Percentiles rank a stretch among this genome's conserved stretches.
These are phyloP conservation scores for Colletotrichum truncatum DNA, from an alignment of 2,329 filamentous ascomycete genomes.

Conservation along the genomic window DNA sequence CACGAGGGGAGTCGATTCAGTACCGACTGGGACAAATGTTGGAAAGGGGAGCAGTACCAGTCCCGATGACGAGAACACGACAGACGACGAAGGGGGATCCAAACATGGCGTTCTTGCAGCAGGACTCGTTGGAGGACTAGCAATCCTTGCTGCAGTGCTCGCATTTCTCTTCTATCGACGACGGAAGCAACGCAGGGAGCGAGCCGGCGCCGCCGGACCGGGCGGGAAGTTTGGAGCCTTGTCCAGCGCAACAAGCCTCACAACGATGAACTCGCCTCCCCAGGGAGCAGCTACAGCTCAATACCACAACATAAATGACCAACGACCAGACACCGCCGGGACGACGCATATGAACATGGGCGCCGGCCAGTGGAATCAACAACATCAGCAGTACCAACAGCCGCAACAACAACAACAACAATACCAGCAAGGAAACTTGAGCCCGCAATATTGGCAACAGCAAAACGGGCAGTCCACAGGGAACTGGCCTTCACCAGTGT, in stretches of 20 bases:
- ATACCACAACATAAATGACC: neutral
- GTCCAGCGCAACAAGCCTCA: slow-evolving; percentile 27
- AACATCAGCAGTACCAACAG: neutral
- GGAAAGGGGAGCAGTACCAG: neutral
- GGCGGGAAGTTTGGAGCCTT: slow-evolving; percentile 23
- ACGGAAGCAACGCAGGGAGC: slow-evolving; percentile 11
- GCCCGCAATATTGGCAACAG: slow-evolving; percentile 20
- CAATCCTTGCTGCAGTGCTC: neutral
- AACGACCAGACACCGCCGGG: neutral
- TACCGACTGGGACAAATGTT: slow-evolving; percentile 6
- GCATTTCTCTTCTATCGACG: slow-evolving; percentile 21
- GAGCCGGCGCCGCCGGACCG: neutral
- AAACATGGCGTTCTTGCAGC: neutral
- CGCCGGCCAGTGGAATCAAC: slow-evolving; percentile 1
- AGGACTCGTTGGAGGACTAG: neutral
- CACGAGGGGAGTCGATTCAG: slow-evolving; percentile 10
- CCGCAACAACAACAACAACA: slow-evolving; percentile 1
- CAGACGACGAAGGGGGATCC: neutral
- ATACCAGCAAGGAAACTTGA: neutral
- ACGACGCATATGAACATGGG: slow-evolving; percentile 1
- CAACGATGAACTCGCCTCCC: slow-evolving; percentile 16
- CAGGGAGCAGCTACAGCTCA: slow-evolving; percentile 7
- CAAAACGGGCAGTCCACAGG: slow-evolving; percentile 11
- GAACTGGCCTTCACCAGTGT: slow-evolving; percentile 20
- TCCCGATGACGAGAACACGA: neutral